Percentiles rank a stretch among this genome's conserved stretches.
Conservation (phyloP, 176 grass and related monocot species). For the Aegilops bicornis region DNA sequence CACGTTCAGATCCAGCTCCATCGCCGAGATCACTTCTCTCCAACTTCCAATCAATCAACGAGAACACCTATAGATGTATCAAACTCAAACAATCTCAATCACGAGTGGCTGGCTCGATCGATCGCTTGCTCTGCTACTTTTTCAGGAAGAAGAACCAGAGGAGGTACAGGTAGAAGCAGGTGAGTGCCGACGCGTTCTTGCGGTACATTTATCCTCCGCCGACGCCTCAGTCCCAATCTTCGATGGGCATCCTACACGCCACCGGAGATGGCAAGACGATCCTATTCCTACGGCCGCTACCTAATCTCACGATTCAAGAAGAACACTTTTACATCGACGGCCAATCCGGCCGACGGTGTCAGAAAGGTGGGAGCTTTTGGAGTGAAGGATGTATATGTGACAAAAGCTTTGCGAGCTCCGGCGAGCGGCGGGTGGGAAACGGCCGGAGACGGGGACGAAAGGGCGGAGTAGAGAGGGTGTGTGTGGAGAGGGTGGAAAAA, state of each 20-base stretch:
- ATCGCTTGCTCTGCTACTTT: slow-evolving; percentile 25
- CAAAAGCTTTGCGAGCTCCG: not conserved
- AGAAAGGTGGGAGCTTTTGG: not conserved
- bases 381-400: not conserved
- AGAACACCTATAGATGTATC: not conserved
- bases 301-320: slow-evolving; percentile 15
- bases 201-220: slow-evolving; percentile 69
- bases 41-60: not conserved
- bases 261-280: not conserved
- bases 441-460: not conserved
- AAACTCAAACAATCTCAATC: not conserved
- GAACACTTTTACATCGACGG: not conserved
- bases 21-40: not conserved
- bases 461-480: not conserved
- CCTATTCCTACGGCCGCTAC: not conserved
- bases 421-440: not conserved
- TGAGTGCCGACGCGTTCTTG: slow-evolving; percentile 85
- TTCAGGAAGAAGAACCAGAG: slow-evolving; percentile 96
- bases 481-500: slow-evolving; percentile 33
- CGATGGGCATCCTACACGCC: slow-evolving; percentile 32
- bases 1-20: slow-evolving; percentile 89
- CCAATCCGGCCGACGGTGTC: not conserved
- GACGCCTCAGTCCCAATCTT: slow-evolving; percentile 31
- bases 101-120: not conserved
- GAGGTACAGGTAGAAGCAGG: slow-evolving; percentile 91